These are phyloP conservation scores for Pseudonitzschia pungens DNA, from an alignment of 108 stramenopile species.

Conservation along the genomic window DNA sequence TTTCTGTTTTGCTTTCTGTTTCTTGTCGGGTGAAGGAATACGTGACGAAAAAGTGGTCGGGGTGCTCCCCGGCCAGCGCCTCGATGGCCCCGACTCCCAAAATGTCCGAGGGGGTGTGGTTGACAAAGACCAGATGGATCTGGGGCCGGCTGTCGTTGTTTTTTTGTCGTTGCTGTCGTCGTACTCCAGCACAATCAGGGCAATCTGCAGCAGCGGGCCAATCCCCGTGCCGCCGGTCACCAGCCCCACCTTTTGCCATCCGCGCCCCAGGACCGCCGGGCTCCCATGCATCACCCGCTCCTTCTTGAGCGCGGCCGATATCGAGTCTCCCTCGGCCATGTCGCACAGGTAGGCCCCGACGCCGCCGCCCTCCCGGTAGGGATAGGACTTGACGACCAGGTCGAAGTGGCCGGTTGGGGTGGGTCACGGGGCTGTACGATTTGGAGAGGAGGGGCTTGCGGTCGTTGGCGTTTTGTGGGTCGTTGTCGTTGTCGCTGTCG, in stretches of 20 bases:
- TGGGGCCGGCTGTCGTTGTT: constrained; percentile 13
- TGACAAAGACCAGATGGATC: not conserved
- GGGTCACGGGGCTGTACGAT: constrained; percentile 34
- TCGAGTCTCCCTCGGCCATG: constrained; percentile 13
- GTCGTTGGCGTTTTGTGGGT: no score
- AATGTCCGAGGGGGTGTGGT: not conserved
- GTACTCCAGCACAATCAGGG: constrained; percentile 24
- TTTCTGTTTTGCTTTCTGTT: no score
- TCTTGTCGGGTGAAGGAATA: constrained; percentile 35
- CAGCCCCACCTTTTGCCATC: constrained; percentile 31
- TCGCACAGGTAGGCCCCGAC: constrained; percentile 33
- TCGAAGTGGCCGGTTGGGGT: constrained; percentile 32
- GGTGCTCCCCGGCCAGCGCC: constrained; percentile 18
- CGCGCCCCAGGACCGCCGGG: constrained; percentile 8
- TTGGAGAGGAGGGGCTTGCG: constrained; percentile 14
- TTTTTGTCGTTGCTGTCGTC: constrained; percentile 22
- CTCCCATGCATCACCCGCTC: constrained; percentile 22
- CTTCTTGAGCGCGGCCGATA: not conserved
- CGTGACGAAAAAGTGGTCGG: constrained; percentile 27
- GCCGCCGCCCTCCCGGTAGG: constrained; percentile 33
- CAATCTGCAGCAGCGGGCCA: constrained; percentile 37
- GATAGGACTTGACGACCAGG: constrained; percentile 38
- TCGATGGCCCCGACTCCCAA: constrained; percentile 23
- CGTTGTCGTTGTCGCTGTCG: no score
- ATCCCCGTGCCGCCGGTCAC: constrained; percentile 44